phyloP scores from a whole-genome alignment of 148 eudicot genomes.

The Cornus kousa region DNA sequence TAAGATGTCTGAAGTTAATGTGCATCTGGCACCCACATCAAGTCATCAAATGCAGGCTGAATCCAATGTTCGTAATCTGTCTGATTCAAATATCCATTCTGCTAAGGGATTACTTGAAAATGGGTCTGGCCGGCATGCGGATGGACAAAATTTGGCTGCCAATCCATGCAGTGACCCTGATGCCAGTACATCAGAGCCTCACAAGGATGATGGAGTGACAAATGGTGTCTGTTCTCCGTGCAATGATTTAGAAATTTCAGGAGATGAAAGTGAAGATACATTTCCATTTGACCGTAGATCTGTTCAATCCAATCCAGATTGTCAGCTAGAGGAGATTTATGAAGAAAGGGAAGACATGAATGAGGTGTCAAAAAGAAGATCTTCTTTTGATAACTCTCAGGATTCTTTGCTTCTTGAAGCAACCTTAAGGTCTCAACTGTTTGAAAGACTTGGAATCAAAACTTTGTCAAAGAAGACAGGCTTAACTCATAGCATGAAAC shows the following conservation, averaged over 20 bases:
- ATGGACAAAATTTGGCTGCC: slow-evolving; percentile 38
- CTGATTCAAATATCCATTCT: slow-evolving; percentile 37
- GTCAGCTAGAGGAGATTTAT: slow-evolving; percentile 19
- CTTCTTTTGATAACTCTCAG: slow-evolving; percentile 30
- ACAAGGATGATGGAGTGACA: slow-evolving; percentile 25
- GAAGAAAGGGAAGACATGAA: slow-evolving; percentile 22
- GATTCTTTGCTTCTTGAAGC: slow-evolving; percentile 69
- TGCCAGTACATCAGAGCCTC: slow-evolving; percentile 47
- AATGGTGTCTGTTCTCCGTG: slow-evolving; percentile 40
- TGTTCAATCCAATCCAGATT: slow-evolving; percentile 18
- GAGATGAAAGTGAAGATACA: slow-evolving; percentile 46
- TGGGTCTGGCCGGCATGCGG: slow-evolving; percentile 27
- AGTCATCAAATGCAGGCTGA: slow-evolving; percentile 32
- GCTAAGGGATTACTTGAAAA: slow-evolving; percentile 36
- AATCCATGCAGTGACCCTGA: slow-evolving; percentile 63
- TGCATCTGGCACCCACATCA: slow-evolving; percentile 36
- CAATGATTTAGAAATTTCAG: slow-evolving; percentile 34
- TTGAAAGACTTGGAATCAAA: slow-evolving; percentile 46
- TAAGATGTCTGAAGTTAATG: slow-evolving; percentile 32
- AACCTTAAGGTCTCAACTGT: slow-evolving; percentile 63
- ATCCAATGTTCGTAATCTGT: slow-evolving; percentile 30
- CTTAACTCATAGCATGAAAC: slow-evolving; percentile 24
- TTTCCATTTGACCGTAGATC: slow-evolving; percentile 31
- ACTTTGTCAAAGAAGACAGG: slow-evolving; percentile 27
- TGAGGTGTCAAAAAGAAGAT: slow-evolving; percentile 21